These are phyloP conservation scores for Epichloe elymi DNA, from an alignment of 2,329 filamentous ascomycete genomes.

Conservation along the genomic window DNA sequence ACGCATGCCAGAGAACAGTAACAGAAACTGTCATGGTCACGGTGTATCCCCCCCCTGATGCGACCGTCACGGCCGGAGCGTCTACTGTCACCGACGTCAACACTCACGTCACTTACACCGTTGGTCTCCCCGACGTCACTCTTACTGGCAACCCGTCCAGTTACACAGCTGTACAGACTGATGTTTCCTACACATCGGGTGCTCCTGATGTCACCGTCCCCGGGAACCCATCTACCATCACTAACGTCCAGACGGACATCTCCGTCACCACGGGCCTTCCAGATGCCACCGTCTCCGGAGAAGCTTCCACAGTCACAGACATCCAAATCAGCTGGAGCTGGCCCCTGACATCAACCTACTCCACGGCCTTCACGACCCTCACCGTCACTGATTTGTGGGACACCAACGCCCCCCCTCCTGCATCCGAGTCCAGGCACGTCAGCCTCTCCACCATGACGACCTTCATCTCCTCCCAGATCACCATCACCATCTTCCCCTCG, in stretches of 20 bases:
- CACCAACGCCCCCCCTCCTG: neutral
- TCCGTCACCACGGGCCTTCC: conserved; percentile 17
- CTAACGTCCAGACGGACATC: conserved; percentile 16
- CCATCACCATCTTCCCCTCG: conserved; percentile 13
- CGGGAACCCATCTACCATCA: conserved; percentile 17
- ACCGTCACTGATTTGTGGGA: conserved; percentile 19
- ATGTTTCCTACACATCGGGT: conserved; percentile 12
- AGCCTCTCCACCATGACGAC: conserved; percentile 11
- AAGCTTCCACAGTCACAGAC: conserved; percentile 19
- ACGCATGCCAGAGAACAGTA: conserved; percentile 4
- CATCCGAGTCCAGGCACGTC: neutral
- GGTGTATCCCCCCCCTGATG: conserved; percentile 8
- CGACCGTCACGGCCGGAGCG: conserved; percentile 14
- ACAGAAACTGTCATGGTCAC: conserved; percentile 7
- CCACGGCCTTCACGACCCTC: conserved; percentile 13
- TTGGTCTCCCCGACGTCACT: conserved; percentile 14
- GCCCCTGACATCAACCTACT: conserved; percentile 7
- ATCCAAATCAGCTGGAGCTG: conserved; percentile 13
- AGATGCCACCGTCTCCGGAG: conserved; percentile 20
- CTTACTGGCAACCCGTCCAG: conserved; percentile 15
- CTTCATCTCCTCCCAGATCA: conserved; percentile 12
- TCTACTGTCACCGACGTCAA: conserved; percentile 14
- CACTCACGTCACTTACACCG: conserved; percentile 12
- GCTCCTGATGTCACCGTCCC: conserved; percentile 16
- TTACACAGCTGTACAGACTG: conserved; percentile 11